phyloP scores from a whole-genome alignment of 441 rosid species.

The Mallotus repandus region DNA sequence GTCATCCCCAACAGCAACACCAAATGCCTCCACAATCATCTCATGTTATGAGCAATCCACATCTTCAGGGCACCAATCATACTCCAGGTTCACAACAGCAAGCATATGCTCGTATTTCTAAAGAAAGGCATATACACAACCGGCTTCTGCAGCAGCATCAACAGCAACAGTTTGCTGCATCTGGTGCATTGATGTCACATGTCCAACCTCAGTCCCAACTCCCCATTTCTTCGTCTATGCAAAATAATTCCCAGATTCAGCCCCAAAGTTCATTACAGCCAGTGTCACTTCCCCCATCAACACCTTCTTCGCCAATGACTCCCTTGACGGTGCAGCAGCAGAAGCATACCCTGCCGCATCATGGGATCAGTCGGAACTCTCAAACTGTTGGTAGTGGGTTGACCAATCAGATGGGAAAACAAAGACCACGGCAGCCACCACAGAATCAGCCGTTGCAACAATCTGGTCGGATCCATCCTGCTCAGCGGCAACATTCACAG shows the following conservation, averaged over 20 bases:
- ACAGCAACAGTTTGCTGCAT: constrained; percentile 64
- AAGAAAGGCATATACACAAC: constrained; percentile 83
- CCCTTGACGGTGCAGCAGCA: constrained; percentile 58
- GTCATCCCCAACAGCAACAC: constrained; percentile 77
- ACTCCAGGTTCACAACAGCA: constrained; percentile 65
- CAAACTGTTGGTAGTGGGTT: constrained; percentile 56
- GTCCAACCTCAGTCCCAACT: constrained; percentile 66
- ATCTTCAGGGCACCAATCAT: constrained; percentile 69
- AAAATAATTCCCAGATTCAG: constrained; percentile 68
- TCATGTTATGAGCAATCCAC: constrained; percentile 55
- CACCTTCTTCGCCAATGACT: constrained; percentile 60
- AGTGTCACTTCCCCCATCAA: constrained; percentile 45
- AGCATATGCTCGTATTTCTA: constrained; percentile 63
- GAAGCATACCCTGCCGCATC: constrained; percentile 66
- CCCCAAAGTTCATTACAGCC: constrained; percentile 63
- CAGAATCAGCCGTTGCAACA: constrained; percentile 86
- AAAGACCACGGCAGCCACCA: constrained; percentile 79
- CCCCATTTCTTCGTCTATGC: constrained; percentile 66
- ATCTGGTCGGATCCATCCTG: constrained; percentile 85
- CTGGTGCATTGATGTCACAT: constrained; percentile 59
- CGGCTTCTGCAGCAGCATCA: constrained; percentile 48
- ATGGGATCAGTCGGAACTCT: constrained; percentile 56
- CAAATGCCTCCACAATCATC: constrained; percentile 72
- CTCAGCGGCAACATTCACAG: constrained; percentile 62
- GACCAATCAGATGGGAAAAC: constrained; percentile 83